Evolutionary conservation across 306 rosid species (phyloP).

Genomic region (Sindora glabra): DNA sequence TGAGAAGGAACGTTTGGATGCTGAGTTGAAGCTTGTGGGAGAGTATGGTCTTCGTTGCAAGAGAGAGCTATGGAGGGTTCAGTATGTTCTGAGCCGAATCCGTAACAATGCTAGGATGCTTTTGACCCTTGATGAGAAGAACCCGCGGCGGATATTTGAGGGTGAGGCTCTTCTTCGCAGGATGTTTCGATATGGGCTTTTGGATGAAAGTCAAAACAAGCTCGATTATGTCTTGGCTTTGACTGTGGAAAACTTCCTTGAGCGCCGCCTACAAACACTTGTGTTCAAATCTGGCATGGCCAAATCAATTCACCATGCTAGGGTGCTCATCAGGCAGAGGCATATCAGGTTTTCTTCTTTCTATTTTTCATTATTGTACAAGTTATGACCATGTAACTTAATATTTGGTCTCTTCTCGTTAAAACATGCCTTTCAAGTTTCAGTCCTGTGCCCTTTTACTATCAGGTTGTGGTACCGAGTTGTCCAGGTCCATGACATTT

Average conservation of each 20-base stretch:
- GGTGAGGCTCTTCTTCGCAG: slow-evolving; percentile 57
- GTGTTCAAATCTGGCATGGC: slow-evolving; percentile 66
- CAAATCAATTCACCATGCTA: slow-evolving; percentile 59
- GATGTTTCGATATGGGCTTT: slow-evolving; percentile 49
- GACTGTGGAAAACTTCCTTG: slow-evolving; percentile 59
- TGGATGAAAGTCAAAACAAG: slow-evolving; percentile 59
- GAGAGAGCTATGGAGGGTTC: slow-evolving; percentile 65
- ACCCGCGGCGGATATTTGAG: slow-evolving; percentile 57
- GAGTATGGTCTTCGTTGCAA: slow-evolving; percentile 64
- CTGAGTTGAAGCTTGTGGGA: slow-evolving; percentile 53
- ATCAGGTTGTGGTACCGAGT: too few species aligned
- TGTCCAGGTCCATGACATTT: too few species aligned
- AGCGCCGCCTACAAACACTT: slow-evolving; percentile 59
- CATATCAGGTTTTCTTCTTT: slow-evolving; percentile 36
- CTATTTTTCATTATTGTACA: too few species aligned
- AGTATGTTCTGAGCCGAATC: slow-evolving; percentile 56
- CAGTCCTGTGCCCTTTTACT: too few species aligned
- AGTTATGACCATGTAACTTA: too few species aligned
- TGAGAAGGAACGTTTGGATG: slow-evolving; percentile 70
- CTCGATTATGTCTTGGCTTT: slow-evolving; percentile 62
- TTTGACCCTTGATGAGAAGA: slow-evolving; percentile 58
- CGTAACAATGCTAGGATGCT: slow-evolving; percentile 53
- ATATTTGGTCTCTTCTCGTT: too few species aligned
- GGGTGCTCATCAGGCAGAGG: slow-evolving; percentile 59
- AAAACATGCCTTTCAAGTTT: too few species aligned